Conservation (phyloP, 1,284 basidiomycete genomes). For the Trichosporon coremiiforme region DNA sequence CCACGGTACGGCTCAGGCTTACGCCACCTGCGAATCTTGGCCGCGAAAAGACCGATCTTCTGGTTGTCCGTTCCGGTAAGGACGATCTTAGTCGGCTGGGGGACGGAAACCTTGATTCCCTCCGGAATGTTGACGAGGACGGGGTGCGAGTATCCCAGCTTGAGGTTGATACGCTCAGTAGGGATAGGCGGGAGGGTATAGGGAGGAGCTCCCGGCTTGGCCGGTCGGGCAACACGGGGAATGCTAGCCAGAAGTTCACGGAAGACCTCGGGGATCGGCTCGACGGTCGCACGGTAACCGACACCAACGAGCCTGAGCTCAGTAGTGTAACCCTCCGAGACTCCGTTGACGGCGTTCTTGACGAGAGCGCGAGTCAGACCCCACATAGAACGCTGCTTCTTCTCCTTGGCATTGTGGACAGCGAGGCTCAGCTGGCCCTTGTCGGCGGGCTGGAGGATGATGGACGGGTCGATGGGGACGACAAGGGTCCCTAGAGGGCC, state of each 20-base stretch:
- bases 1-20: constrained; percentile 97
- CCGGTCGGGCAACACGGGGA: constrained; percentile 28
- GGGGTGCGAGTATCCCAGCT: constrained; percentile 87
- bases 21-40: constrained; percentile 77
- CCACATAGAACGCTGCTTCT: constrained; percentile 86
- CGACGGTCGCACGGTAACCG: constrained; percentile 85
- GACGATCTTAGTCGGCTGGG: constrained; percentile 60
- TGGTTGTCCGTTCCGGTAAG: constrained; percentile 62
- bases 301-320: constrained; percentile 90
- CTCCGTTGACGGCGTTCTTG: constrained; percentile 86
- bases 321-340: constrained; percentile 81
- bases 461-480: constrained; percentile 67
- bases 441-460: constrained; percentile 57
- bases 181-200: constrained; percentile 36
- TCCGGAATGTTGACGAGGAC: constrained; percentile 79
- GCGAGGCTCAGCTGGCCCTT: constrained; percentile 56
- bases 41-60: constrained; percentile 80
- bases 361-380: constrained; percentile 87
- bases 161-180: constrained; percentile 68
- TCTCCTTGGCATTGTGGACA: constrained; percentile 70
- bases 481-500: constrained; percentile 76
- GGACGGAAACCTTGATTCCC: constrained; percentile 67
- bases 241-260: constrained; percentile 43
- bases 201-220: constrained; percentile 34
- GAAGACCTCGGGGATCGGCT: constrained; percentile 69